These are phyloP conservation scores for Aspergillus coremiiformis DNA, from an alignment of 495 filamentous ascomycete genomes.

Conservation along the genomic window DNA sequence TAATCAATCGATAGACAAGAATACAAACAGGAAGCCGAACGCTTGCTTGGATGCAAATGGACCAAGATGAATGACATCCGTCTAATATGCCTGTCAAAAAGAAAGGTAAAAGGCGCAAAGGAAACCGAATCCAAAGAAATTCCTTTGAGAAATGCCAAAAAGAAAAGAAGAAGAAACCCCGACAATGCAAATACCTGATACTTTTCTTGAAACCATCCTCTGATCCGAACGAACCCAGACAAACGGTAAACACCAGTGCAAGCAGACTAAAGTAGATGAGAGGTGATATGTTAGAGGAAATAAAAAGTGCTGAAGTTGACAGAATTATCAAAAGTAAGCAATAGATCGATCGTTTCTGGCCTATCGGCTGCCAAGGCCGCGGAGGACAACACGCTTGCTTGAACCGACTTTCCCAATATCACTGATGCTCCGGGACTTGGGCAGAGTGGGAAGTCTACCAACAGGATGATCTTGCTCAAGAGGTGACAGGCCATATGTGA, in stretches of 20 bases:
- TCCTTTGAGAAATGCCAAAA: conserved; percentile 5
- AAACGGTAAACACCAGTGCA: conserved; percentile 14
- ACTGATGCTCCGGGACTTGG: conserved; percentile 35
- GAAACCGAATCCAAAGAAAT: not conserved
- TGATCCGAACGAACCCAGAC: conserved; percentile 1
- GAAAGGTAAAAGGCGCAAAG: not conserved
- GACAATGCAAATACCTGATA: conserved; percentile 3
- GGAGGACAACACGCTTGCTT: conserved; percentile 33
- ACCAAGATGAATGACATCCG: not conserved
- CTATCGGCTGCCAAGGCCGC: conserved; percentile 27
- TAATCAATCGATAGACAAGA: not conserved
- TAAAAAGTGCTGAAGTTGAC: not conserved
- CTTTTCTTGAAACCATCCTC: conserved; percentile 1
- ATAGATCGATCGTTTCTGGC: not conserved
- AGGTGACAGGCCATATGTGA: conserved; percentile 7
- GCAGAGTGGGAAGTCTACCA: conserved; percentile 10
- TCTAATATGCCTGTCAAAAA: not conserved
- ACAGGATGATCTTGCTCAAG: conserved; percentile 10
- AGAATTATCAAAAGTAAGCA: conserved; percentile 1
- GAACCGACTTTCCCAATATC: conserved; percentile 33
- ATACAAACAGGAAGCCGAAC: not conserved
- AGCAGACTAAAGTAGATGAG: conserved; percentile 6
- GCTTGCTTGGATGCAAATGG: not conserved
- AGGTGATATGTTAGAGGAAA: not conserved
- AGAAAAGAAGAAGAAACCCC: conserved; percentile 11